Evolutionary conservation across 805 yeast species (phyloP), one percentile per base, ranked within the genome.

Genomic region (Teunomyces cretensis): DNA sequence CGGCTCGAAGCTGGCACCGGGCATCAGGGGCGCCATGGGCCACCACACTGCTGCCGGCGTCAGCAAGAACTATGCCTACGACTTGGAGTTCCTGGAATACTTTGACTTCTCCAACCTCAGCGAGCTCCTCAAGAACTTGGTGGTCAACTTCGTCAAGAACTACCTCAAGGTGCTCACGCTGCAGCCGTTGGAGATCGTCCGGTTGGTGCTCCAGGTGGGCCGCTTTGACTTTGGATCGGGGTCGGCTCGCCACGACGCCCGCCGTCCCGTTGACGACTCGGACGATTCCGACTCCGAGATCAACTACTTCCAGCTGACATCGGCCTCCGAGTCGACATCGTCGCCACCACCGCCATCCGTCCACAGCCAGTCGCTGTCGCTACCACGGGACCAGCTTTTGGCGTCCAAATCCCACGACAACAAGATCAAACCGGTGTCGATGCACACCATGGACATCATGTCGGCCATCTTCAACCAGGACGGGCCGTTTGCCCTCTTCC

Each of bases 181-280:
- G 14, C 97, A 94, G 64, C 98, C 99, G 1, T 84, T 91, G 63
- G 97, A 92, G 54, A 85, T 88, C 13, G 80, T 87, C 4, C 75
- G 92, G 44, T 73, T 88, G 52, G 71, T 91, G 22, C 66, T 90
- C 45, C 98, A 94, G 63, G 85, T 88, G 11, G 96, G 96, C 3
- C 79, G 76, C 27, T 83, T 85, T 58, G 63, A 67, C 22, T 55
- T 60, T 42, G 38, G 28, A 11, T 15, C 24, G 7, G 31, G 30
- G 8, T 22, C 12, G 2, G 27, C 11, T 22, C 8, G 13, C 9
- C 24, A 22, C 13, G 39, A 19, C 28, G 14, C 31, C 31, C 2
- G 13, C 6, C 14, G 19, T 9, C 11, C 28, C 14, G 39, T 17
- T 36, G 46, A 41, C 13, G 41, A 46, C 2, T 30, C 43, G 38